Conservation (phyloP, 2,329 filamentous ascomycete species). For the Aspergillus neotritici region DNA sequence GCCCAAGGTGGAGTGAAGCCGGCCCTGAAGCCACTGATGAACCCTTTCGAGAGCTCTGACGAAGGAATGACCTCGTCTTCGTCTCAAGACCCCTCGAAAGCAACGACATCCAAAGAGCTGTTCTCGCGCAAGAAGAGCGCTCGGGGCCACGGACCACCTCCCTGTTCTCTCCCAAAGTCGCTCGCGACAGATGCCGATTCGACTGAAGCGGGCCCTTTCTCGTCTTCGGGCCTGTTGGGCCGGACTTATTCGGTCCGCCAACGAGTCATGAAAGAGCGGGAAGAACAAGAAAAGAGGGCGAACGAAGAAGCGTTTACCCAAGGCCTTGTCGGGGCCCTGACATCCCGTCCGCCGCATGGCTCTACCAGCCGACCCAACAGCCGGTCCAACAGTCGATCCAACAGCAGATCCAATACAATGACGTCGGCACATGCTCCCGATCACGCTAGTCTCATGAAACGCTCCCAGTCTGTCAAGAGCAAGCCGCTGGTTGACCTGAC, state of each 20-base stretch:
- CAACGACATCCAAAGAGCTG: slow-evolving; percentile 16
- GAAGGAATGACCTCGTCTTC: slow-evolving; percentile 24
- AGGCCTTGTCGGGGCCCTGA: slow-evolving; percentile 49
- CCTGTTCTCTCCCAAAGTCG: slow-evolving; percentile 24
- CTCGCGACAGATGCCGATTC: slow-evolving; percentile 22
- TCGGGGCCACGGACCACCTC: slow-evolving; percentile 27
- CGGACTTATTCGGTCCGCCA: slow-evolving; percentile 38
- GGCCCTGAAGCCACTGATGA: slow-evolving; percentile 59
- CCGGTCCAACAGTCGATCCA: slow-evolving; percentile 22
- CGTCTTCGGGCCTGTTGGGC: slow-evolving; percentile 33
- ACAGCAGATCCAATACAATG: slow-evolving; percentile 32
- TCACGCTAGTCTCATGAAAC: slow-evolving; percentile 30
- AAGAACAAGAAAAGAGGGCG: slow-evolving; percentile 32
- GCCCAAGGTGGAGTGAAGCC: slow-evolving; percentile 22
- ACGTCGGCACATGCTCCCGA: slow-evolving; percentile 22
- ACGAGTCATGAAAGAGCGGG: slow-evolving; percentile 35
- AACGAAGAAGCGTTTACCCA: slow-evolving; percentile 45
- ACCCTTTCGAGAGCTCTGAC: slow-evolving; percentile 47
- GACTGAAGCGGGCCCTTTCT: slow-evolving; percentile 29
- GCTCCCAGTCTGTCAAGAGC: slow-evolving; percentile 44
- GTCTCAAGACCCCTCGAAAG: slow-evolving; percentile 13
- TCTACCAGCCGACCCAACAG: slow-evolving; percentile 17
- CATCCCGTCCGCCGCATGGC: slow-evolving; percentile 33
- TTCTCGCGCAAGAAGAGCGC: slow-evolving; percentile 25
- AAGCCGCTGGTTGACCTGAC: slow-evolving; percentile 66